These are phyloP conservation scores for Pyrenula massariospora DNA, from an alignment of 495 filamentous ascomycete genomes.

Conservation along the genomic window DNA sequence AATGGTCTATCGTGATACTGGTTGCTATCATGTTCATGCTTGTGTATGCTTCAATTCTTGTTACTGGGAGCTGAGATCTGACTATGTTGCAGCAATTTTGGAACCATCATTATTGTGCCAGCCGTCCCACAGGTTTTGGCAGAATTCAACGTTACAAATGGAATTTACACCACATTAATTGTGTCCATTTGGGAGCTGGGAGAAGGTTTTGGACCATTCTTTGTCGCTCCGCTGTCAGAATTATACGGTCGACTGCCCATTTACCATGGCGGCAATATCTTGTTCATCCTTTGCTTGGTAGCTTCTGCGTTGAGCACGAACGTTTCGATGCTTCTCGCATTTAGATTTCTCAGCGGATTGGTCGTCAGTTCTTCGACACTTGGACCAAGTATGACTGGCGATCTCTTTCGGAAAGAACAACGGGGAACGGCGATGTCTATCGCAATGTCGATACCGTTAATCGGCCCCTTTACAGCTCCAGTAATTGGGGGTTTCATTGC, in stretches of 20 bases:
- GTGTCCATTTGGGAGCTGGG: constrained; percentile 44
- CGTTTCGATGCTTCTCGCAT: constrained; percentile 38
- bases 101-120: constrained; percentile 52
- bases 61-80: background rate
- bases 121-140: constrained; percentile 37
- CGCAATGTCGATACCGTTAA: constrained; percentile 37
- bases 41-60: background rate
- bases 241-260: constrained; percentile 49
- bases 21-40: constrained; percentile 19
- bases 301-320: constrained; percentile 44
- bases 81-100: constrained; percentile 13
- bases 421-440: constrained; percentile 44
- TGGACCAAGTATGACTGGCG: constrained; percentile 8
- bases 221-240: constrained; percentile 53
- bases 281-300: constrained; percentile 46
- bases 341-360: constrained; percentile 44
- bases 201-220: constrained; percentile 39
- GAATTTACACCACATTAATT: constrained; percentile 43
- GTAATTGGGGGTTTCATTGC: constrained; percentile 41
- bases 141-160: constrained; percentile 48
- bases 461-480: constrained; percentile 41
- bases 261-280: constrained; percentile 36
- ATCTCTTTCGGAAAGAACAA: constrained; percentile 38
- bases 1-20: constrained; percentile 50
- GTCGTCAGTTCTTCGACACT: constrained; percentile 31